These are phyloP conservation scores for Escovopsis sp. DNA, from an alignment of 2,329 filamentous ascomycete species.

Conservation along the genomic window DNA sequence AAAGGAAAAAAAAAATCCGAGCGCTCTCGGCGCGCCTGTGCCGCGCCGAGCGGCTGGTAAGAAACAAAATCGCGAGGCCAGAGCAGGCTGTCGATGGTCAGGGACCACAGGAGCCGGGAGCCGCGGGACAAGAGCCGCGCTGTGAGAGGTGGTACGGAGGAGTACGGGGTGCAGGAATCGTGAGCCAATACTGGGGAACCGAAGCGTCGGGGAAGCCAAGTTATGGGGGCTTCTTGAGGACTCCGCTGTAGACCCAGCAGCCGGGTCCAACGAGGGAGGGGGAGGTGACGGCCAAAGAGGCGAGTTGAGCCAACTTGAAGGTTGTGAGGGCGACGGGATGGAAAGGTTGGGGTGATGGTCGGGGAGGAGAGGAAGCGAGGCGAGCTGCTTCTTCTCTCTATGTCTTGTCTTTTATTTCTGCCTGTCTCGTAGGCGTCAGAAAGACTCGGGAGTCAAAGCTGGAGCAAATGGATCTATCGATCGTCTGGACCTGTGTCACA, in stretches of 20 bases:
- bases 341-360: conserved; percentile 32
- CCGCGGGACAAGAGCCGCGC: too few relatives aligned
- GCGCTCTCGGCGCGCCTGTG: conserved; percentile 21
- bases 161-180: not conserved
- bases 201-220: conserved; percentile 21
- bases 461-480: too few relatives aligned
- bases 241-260: conserved; percentile 89
- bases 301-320: conserved; percentile 91
- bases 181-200: not conserved
- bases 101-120: conserved; percentile 1
- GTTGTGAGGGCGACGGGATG: conserved; percentile 19
- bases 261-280: conserved; percentile 82
- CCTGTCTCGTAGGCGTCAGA: too few relatives aligned
- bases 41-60: conserved; percentile 19
- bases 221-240: conserved; percentile 98
- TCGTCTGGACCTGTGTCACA: too few relatives aligned
- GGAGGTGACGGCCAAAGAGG: conserved; percentile 53
- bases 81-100: not conserved
- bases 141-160: too few relatives aligned
- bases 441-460: too few relatives aligned
- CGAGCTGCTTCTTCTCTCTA: not conserved
- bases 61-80: conserved; percentile 15
- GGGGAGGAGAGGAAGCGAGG: not conserved
- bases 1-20: not conserved
- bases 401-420: not conserved